phyloP scores from a whole-genome alignment of 345 rosid genomes.

The Hirschfeldia incana region DNA sequence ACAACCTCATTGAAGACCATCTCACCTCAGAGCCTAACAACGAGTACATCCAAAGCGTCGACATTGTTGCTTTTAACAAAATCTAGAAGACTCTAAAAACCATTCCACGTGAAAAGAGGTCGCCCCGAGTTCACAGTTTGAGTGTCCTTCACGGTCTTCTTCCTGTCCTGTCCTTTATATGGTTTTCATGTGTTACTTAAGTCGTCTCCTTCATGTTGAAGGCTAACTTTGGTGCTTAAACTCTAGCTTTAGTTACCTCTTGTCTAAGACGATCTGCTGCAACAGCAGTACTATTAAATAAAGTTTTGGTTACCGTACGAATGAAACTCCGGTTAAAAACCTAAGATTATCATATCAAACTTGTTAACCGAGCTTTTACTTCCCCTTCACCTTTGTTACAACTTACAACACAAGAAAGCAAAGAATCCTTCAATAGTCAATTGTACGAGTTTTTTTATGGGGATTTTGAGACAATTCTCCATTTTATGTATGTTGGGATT shows the following conservation, averaged over 20 bases:
- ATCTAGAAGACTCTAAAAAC: conserved; percentile 44
- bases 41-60: conserved; percentile 84
- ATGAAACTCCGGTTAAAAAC: too few species aligned
- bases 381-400: too few species aligned
- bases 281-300: too few species aligned
- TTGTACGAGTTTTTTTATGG: too few species aligned
- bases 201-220: neutral
- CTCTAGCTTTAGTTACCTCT: neutral
- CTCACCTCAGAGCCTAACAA: conserved; percentile 75
- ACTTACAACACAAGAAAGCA: too few species aligned
- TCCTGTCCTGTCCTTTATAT: neutral
- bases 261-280: neutral
- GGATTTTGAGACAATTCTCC: too few species aligned
- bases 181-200: neutral
- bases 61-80: conserved; percentile 93
- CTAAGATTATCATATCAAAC: too few species aligned
- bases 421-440: too few species aligned
- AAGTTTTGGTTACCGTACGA: neutral
- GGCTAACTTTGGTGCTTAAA: neutral
- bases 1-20: conserved; percentile 67
- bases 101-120: neutral
- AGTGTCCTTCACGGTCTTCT: neutral
- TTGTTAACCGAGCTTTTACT: too few species aligned
- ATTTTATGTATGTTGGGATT: neutral
- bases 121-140: neutral